Evolutionary conservation across 2,329 filamentous ascomycete genomes (phyloP).

Genomic region (Monilinia fructicola): DNA sequence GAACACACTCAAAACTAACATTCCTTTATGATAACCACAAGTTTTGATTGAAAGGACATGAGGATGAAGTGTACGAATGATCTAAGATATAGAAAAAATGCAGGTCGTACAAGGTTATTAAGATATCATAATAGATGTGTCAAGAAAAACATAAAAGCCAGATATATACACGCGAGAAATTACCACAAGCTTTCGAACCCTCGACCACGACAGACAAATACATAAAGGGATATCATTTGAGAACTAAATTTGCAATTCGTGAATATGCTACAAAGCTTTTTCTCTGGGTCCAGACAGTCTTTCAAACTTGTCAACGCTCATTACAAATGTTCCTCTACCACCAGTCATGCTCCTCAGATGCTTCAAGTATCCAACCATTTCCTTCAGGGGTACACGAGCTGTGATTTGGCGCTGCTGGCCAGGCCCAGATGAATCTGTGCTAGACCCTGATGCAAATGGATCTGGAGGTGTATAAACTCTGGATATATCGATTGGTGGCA

Average conservation of each 20-base stretch:
- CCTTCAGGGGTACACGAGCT: conserved; percentile 86
- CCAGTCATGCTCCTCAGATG: conserved; percentile 85
- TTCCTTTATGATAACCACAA: neutral
- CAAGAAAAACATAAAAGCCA: neutral
- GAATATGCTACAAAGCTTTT: conserved; percentile 34
- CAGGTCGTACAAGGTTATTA: neutral
- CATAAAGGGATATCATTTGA: neutral
- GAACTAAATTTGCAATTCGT: neutral
- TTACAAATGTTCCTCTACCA: conserved; percentile 75
- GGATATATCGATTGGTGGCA: conserved; percentile 60
- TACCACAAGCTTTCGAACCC: neutral
- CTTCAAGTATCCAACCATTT: conserved; percentile 94
- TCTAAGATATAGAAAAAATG: neutral
- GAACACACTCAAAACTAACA: neutral
- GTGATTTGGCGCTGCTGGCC: conserved; percentile 64
- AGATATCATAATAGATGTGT: neutral
- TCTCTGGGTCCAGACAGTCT: conserved; percentile 59
- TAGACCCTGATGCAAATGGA: conserved; percentile 62
- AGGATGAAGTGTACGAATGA: neutral
- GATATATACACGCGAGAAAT: no score
- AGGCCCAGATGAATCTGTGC: conserved; percentile 49
- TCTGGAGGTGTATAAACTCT: conserved; percentile 87
- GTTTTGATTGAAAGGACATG: neutral
- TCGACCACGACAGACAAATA: neutral
- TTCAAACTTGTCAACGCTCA: conserved; percentile 72